phyloP scores from a whole-genome alignment of 352 stramenopile species.

The Albugo candida region DNA sequence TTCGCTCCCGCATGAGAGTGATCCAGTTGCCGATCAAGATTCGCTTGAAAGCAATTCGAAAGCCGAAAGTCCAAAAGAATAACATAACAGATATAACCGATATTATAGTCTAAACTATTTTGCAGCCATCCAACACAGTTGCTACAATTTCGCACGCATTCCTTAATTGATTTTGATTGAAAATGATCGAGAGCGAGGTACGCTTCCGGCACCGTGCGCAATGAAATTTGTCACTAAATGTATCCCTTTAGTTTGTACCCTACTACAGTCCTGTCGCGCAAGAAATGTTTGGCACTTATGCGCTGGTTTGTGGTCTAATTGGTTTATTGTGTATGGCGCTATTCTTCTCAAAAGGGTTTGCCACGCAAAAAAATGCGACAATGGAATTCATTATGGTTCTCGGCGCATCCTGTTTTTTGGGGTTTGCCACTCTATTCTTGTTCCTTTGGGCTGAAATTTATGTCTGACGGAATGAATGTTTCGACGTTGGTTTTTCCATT shows the following conservation, averaged over 20 bases:
- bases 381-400: conserved; percentile 46
- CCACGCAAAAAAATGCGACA: conserved; percentile 56
- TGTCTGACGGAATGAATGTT: conserved; percentile 16
- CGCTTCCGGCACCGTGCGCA: too few species aligned
- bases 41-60: background rate
- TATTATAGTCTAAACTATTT: too few species aligned
- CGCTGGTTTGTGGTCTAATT: conserved; percentile 29
- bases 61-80: background rate
- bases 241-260: conserved; percentile 13
- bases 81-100: too few species aligned
- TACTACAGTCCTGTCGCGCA: conserved; percentile 63
- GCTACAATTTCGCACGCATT: too few species aligned
- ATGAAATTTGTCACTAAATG: too few species aligned
- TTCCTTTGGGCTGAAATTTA: conserved; percentile 80
- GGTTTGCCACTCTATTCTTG: conserved; percentile 68
- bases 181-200: too few species aligned
- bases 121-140: too few species aligned
- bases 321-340: conserved; percentile 60
- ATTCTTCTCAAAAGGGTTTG: conserved; percentile 63
- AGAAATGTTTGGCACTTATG: conserved; percentile 44
- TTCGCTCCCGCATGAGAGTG: background rate
- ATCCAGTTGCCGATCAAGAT: background rate
- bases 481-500: too few species aligned
- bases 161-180: too few species aligned
- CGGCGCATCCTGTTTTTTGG: conserved; percentile 47